Base-by-base conservation (phyloP, 371 early-diverging fungal genomes). In the Mortierella sp. region DNA sequence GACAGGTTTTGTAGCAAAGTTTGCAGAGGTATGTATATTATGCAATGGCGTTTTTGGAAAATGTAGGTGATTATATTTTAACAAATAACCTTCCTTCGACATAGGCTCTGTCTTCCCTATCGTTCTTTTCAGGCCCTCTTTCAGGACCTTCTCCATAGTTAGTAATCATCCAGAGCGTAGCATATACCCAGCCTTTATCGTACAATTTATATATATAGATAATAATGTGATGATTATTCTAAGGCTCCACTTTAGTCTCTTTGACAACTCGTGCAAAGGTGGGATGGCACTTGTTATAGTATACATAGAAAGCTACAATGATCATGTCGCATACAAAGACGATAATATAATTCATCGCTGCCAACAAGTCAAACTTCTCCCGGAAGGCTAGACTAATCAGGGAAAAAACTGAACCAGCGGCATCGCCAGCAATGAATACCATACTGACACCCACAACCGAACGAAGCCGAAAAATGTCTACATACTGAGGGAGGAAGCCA, bases 401-500 rank as follows among this genome's bases (percentile, higher is more conserved):
- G 15, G 88, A 88, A 52, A 89, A 87, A 38, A 86, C 61, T 2
- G 86, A 76, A 6, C 89, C 89, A 0, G 83, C 65, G 43, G 85
- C 86, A 52, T 89, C 89, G 58, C 87, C 84, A 1, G 81, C 70
- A 10, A 90, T 69, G 52, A 90, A 89, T 19, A 81, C 38, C 66
- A 88, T 83, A 13, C 85, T 87, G 36, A 89, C 67, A 10, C 88
- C 87, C 8, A 77, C 71, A 4, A 86, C 88, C 45, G 70, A 69
- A 11, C 59, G 70, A 73, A 80, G 75, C 72, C 83, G 63, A 43
- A 77, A 78, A 36, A 90, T 87, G 21, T 87, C 83, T 43, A 64
- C 70, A 45, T 86, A 89, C 60, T 90, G 89, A 1, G 88, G 88
- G 16, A 86, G 24, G 67, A 88, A 88, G 9, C 90, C 90, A 9